A percentile compares a stretch with the other conserved stretches of the same genome.
Evolutionary conservation across 352 stramenopile species (phyloP).

Genomic region (Phytopythium ostracodes): DNA sequence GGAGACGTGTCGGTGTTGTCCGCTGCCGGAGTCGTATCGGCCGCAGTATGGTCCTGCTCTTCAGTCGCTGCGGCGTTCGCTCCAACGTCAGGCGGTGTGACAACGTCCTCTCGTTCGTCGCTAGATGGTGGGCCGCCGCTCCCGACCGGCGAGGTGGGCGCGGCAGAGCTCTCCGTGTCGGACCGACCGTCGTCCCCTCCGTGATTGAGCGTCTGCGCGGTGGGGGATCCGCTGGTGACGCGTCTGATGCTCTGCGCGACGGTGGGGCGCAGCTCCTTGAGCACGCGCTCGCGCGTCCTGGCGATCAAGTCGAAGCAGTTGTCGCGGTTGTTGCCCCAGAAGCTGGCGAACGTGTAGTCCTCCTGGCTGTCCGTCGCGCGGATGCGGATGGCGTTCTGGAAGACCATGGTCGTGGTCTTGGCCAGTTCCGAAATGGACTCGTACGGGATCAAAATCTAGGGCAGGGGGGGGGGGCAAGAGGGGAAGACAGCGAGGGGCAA

Average conservation of each 20-base stretch:
- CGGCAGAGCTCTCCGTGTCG: no score
- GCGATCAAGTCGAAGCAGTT: slow-evolving; percentile 72
- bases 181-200: not conserved
- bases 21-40: not conserved
- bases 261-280: slow-evolving; percentile 24
- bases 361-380: slow-evolving; percentile 48
- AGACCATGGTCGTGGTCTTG: slow-evolving; percentile 84
- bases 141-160: not conserved
- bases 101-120: not conserved
- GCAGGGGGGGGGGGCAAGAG: no score
- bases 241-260: slow-evolving; percentile 8
- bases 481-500: no score
- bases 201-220: not conserved
- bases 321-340: slow-evolving; percentile 83
- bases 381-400: slow-evolving; percentile 74
- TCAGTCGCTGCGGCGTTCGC: not conserved
- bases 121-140: slow-evolving; percentile 9
- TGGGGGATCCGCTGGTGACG: not conserved
- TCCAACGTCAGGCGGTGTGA: not conserved
- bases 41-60: not conserved
- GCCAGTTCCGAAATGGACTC: slow-evolving; percentile 72
- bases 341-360: slow-evolving; percentile 85
- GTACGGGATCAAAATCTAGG: slow-evolving; percentile 84
- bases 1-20: not conserved
- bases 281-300: slow-evolving; percentile 53